Conservation (phyloP, 2,329 filamentous ascomycete genomes). For the Trichoderma harzianum region DNA sequence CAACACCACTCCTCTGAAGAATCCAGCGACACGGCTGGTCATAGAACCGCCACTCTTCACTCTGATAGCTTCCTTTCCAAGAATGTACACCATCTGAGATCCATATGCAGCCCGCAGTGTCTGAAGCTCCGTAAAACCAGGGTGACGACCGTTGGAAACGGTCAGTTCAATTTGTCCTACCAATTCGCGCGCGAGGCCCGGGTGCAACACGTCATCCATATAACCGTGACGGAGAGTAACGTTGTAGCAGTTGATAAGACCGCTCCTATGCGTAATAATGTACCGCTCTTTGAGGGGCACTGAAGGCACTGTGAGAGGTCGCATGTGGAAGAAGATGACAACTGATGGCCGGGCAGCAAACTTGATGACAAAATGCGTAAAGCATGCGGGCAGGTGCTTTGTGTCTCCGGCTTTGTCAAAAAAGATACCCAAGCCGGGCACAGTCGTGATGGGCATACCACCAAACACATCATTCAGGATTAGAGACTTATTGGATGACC, state of each 20-base stretch:
- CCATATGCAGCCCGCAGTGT: constrained; percentile 42
- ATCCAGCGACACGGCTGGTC: constrained; percentile 23
- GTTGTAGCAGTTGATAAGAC: constrained; percentile 62
- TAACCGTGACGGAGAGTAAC: constrained; percentile 70
- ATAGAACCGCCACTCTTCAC: constrained; percentile 40
- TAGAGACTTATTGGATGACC: constrained; percentile 19
- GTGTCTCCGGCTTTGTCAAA: constrained; percentile 72
- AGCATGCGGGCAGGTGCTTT: constrained; percentile 56
- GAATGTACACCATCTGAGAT: constrained; percentile 52
- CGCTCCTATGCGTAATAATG: constrained; percentile 40
- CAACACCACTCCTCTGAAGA: constrained; percentile 46
- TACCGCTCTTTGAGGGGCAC: constrained; percentile 49
- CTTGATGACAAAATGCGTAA: constrained; percentile 70
- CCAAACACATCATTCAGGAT: constrained; percentile 39
- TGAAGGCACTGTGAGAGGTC: constrained; percentile 57
- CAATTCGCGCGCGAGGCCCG: constrained; percentile 54
- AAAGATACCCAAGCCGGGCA: constrained; percentile 65
- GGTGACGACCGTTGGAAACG: constrained; percentile 36
- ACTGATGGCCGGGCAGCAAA: constrained; percentile 65
- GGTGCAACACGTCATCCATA: constrained; percentile 66
- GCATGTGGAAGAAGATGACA: constrained; percentile 71
- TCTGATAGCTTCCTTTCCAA: constrained; percentile 60
- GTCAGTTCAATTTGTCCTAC: constrained; percentile 59
- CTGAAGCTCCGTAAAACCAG: constrained; percentile 40
- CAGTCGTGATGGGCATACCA: constrained; percentile 42